Conservation (phyloP, 106 monocot genomes). For the Vanilla planifolia region DNA sequence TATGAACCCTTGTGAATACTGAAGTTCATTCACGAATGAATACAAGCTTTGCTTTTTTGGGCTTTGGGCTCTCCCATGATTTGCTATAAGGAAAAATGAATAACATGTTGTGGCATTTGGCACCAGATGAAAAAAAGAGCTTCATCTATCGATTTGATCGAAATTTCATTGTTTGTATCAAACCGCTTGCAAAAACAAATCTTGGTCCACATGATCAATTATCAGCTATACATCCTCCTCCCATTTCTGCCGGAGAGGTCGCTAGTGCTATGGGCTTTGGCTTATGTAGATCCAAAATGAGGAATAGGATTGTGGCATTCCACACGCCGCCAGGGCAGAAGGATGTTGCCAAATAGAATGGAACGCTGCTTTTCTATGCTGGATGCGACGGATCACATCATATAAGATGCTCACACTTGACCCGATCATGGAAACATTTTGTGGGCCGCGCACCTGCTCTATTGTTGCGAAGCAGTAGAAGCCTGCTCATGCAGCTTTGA, state of each 20-base stretch:
- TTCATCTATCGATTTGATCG: constrained; percentile 1
- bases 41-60: background rate
- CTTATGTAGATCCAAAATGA: constrained; percentile 8
- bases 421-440: background rate
- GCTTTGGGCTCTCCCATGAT: background rate
- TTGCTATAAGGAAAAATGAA: background rate
- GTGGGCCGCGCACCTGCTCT: background rate
- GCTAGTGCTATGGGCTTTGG: constrained; percentile 8
- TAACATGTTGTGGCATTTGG: background rate
- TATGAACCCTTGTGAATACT: too few relatives aligned
- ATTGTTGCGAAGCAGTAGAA: background rate
- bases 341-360: constrained; percentile 3
- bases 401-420: background rate
- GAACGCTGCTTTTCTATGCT: background rate
- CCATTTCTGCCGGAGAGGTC: background rate
- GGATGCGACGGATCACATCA: background rate
- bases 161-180: constrained; percentile 21
- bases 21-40: background rate
- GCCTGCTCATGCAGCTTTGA: constrained; percentile 17
- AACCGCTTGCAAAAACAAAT: constrained; percentile 14
- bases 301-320: constrained; percentile 2
- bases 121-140: constrained; percentile 6
- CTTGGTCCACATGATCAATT: constrained; percentile 1
- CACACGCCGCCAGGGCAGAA: constrained; percentile 1
- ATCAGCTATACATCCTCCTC: constrained; percentile 8